phyloP scores from a whole-genome alignment of 164 flowering plant genomes.

The Taxillus chinensis region DNA sequence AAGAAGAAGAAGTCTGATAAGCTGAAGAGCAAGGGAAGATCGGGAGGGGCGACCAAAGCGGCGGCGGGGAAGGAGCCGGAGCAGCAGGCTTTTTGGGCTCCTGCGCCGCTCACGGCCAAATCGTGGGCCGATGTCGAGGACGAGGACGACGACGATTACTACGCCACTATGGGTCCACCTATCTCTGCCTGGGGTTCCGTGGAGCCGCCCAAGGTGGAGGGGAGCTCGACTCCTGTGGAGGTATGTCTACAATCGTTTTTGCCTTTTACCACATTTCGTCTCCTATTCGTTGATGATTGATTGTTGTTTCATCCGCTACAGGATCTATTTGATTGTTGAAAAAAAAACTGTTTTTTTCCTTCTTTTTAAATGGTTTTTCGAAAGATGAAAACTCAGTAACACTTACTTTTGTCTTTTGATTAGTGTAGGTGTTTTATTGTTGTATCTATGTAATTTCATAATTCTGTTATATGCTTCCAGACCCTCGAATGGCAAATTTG shows the following conservation, averaged over 20 bases:
- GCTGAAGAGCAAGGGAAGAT: conserved; percentile 37
- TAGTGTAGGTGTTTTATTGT: no score
- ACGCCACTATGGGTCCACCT: conserved; percentile 64
- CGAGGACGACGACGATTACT: conserved; percentile 84
- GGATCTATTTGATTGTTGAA: no score
- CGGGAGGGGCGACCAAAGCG: conserved; percentile 1
- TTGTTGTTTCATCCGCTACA: no score
- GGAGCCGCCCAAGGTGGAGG: conserved; percentile 24
- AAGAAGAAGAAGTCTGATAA: conserved; percentile 63
- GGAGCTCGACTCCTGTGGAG: conserved; percentile 26
- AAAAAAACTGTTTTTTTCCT: no score
- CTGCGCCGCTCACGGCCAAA: conserved; percentile 51
- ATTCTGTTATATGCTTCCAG: no score
- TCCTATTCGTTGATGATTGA: no score
- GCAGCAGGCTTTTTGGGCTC: conserved; percentile 66
- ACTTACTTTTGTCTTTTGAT: no score
- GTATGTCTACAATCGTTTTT: conserved; percentile 7
- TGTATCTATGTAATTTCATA: no score
- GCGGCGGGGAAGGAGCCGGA: conserved; percentile 25
- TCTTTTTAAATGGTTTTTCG: no score
- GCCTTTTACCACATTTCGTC: no score
- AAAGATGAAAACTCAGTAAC: no score
- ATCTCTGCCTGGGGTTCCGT: conserved; percentile 39
- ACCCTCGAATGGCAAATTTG: no score
- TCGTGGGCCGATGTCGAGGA: conserved; percentile 96